Evolutionary conservation across 257 asterid species (phyloP), one percentile per base, ranked within the genome.

Genomic region (Fraxinus pennsylvanica): DNA sequence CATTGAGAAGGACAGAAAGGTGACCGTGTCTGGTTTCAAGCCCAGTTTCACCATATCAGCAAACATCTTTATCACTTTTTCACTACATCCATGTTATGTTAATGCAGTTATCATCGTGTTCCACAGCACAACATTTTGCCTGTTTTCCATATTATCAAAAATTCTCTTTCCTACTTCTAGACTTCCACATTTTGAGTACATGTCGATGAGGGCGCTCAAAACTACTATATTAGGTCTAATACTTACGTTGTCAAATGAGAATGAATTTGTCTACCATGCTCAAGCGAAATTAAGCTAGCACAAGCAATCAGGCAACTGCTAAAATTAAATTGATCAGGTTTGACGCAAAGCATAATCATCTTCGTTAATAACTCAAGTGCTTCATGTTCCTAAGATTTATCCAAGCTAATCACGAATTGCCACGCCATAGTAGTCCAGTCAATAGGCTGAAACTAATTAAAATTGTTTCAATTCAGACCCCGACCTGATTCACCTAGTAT

Each of bases 181-280:
- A 81, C 80, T 86, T 72, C 94, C 94, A 80, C 96, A 92, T 73
- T 88, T 89, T 9, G 96, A 84, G 71, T 94, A 92, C 97, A 91
- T 91, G 80, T 90, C 91, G 73, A 94, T 84, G 75, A 94, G 89
- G 76, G 92, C 82, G 80, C 94, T 93, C 75, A 84, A 39, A 75
- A 90, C 89, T 32, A 84, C 84, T 22, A 83, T 81, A 82, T 90
- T 88, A 65, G 89, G 93, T 80, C 84, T 88, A 54, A 86, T 74
- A 38, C 92, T 35, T 83, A 36, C 19, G 76, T 84, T 66, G 87
- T 83, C 84, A 90, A 43, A 82, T 78, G 84, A 4, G 94, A 88
- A 85, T 90, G 98, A 80, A 91, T 77, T 84, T 90, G 96, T 82
- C 77, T 88, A 72, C 97, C 96, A 25, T 80, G 84, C 78, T 78